phyloP scores from a whole-genome alignment of 495 filamentous ascomycete genomes.

The Chlorociboria aeruginascens region DNA sequence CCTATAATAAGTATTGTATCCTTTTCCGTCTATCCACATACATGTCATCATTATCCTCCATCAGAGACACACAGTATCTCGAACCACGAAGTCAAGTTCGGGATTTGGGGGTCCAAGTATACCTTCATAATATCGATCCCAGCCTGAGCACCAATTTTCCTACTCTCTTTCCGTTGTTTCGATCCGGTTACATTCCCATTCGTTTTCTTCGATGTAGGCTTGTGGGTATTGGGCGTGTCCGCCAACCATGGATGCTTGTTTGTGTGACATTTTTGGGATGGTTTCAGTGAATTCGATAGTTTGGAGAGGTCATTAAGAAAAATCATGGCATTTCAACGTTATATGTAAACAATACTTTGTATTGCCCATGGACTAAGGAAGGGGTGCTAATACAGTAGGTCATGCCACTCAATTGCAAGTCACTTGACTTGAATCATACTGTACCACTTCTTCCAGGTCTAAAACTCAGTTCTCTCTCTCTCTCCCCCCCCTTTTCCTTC shows the following conservation, averaged over 20 bases:
- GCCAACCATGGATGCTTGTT: conserved; percentile 6
- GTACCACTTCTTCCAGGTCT: too few species aligned
- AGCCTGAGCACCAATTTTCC: conserved; percentile 11
- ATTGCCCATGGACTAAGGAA: too few species aligned
- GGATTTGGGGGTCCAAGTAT: background rate
- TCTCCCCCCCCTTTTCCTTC: too few species aligned
- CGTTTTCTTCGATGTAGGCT: conserved; percentile 11
- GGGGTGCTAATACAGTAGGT: too few species aligned
- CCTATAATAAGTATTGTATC: background rate
- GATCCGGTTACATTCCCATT: conserved; percentile 12
- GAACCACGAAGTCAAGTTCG: background rate
- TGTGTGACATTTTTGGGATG: conserved; percentile 6
- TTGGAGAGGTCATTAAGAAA: too few species aligned
- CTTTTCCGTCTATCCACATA: background rate
- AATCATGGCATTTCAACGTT: too few species aligned
- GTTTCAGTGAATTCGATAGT: too few species aligned
- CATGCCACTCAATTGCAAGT: too few species aligned
- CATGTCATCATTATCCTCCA: background rate
- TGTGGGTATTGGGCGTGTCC: conserved; percentile 11
- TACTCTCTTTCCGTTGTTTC: conserved; percentile 13
- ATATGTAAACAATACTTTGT: too few species aligned
- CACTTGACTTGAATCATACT: too few species aligned
- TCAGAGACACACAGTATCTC: background rate
- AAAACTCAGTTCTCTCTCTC: too few species aligned
- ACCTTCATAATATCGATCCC: conserved; percentile 14